Evolutionary conservation across 768 basidiomycete genomes (phyloP), one percentile per base, ranked within the genome.

Genomic region (Dioszegia aurantiaca): DNA sequence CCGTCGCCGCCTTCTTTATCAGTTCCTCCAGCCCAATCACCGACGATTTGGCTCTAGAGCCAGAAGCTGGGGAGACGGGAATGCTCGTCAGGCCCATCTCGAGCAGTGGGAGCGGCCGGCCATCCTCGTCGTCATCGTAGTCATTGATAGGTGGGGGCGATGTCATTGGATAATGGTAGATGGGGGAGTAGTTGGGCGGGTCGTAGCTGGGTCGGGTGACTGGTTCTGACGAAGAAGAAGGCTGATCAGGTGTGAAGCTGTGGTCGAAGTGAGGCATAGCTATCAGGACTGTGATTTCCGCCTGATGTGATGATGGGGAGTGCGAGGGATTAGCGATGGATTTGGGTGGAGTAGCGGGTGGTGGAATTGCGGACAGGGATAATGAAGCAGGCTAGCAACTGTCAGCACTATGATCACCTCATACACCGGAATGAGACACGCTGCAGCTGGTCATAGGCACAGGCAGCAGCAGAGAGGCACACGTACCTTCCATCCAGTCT

Each of bases 251-350:
- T 16, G 51, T 16, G 36, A 37, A 28, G 16, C 39, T 31, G 17
- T 48, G 56, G 36, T 51, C 44, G 16, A 14, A 14, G 6, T 33
- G 33, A 6, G 60, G 60, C 60, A 62, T 62, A 17, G 60, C 60
- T 3, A 62, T 57, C 16, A 62, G 48, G 17, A 62, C 44, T 1
- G 56, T 43, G 17, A 62, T 41, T 24, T 58, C 49, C 8, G 51
- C 51, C 19, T 21, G 6, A 27, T 45, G 58, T 30, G 39, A 23
- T 21, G 44, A 17, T 27, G 3, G 24, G 51, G 21, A 40, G 8
- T 16, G 23, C 24, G 23, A 23, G 8, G 36, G 9, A 23, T 14
- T n/a, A 11, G 27, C 16, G 51, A 12, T 36, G 27, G 36, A 17
- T 47, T 28, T 17, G 33, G n/a, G 43, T 16, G 24, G 31, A 6